Conservation (phyloP, 805 yeast genomes). For the Saturnispora kantuleensis region DNA sequence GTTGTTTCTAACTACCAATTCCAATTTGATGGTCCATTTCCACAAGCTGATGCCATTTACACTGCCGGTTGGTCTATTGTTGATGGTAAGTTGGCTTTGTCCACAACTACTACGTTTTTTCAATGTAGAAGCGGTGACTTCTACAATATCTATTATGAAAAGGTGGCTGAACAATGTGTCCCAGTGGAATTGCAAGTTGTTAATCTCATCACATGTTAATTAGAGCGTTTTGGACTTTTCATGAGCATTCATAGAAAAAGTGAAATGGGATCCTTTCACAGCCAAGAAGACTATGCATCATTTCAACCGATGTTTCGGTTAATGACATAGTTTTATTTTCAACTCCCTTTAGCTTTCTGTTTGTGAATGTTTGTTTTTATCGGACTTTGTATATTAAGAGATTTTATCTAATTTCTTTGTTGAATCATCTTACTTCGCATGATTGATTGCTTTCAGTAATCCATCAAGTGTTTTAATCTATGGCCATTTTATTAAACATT, state of each 20-base stretch:
- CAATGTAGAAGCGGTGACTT: conserved; percentile 69
- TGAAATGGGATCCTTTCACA: conserved; percentile 2
- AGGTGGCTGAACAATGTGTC: conserved; percentile 51
- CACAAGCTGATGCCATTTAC: conserved; percentile 66
- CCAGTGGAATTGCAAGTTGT: conserved; percentile 53
- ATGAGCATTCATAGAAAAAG: too few relatives aligned
- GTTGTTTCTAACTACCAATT: conserved; percentile 77
- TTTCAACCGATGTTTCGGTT: neutral
- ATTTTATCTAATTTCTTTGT: neutral
- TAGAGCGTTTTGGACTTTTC: neutral
- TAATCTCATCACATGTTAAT: conserved; percentile 44
- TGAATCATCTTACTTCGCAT: too few relatives aligned
- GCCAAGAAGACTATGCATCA: conserved; percentile 2
- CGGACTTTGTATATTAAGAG: neutral
- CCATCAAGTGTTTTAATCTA: neutral
- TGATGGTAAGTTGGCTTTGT: conserved; percentile 56
- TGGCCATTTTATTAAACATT: neutral
- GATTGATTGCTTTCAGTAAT: too few relatives aligned
- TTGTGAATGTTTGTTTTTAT: neutral
- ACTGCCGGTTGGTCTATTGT: conserved; percentile 57
- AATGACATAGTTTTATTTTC: neutral
- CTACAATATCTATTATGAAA: conserved; percentile 67
- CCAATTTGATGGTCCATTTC: conserved; percentile 75
- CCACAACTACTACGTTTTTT: conserved; percentile 52
- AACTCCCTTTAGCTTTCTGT: neutral